phyloP scores from a whole-genome alignment of 2,329 filamentous ascomycete species.

The Cladosporium sp. region DNA sequence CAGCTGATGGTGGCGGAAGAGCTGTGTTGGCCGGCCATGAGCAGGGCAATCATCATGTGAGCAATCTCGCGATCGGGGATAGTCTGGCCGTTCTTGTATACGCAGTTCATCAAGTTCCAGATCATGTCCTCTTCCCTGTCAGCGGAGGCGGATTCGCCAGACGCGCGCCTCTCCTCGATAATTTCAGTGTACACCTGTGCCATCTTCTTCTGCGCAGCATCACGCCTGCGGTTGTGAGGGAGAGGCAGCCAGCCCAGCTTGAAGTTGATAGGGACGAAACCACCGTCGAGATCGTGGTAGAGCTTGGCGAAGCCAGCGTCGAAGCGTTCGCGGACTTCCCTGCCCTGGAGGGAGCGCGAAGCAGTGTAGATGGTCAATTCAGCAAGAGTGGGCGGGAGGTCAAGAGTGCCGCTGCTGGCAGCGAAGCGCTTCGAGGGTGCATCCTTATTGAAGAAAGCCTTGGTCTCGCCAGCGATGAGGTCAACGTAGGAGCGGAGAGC shows the following conservation, averaged over 20 bases:
- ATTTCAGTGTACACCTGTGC: constrained; percentile 80
- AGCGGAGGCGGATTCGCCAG: constrained; percentile 43
- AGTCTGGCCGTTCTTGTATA: constrained; percentile 77
- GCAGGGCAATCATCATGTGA: constrained; percentile 90
- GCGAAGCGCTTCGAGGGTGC: constrained; percentile 45
- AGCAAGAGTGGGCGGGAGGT: constrained; percentile 74
- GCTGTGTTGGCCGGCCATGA: constrained; percentile 91
- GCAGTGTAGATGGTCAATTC: constrained; percentile 90
- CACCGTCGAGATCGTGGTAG: constrained; percentile 88
- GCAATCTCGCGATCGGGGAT: constrained; percentile 84
- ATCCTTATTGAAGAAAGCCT: constrained; percentile 69
- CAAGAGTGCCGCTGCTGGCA: constrained; percentile 57
- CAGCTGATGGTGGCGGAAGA: constrained; percentile 81
- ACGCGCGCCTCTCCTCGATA: constrained; percentile 68
- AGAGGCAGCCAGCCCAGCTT: constrained; percentile 85
- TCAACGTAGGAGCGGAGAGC: constrained; percentile 75
- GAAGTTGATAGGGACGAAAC: constrained; percentile 87
- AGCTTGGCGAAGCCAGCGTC: constrained; percentile 77
- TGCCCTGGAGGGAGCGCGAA: constrained; percentile 80
- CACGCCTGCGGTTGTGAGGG: constrained; percentile 82
- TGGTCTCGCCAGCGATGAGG: constrained; percentile 74
- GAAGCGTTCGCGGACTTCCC: constrained; percentile 77
- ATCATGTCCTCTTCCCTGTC: constrained; percentile 69
- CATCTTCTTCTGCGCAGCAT: constrained; percentile 77
- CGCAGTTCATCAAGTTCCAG: constrained; percentile 82